phyloP scores from a whole-genome alignment of 2,329 filamentous ascomycete species.

The Epichloe amarillans region DNA sequence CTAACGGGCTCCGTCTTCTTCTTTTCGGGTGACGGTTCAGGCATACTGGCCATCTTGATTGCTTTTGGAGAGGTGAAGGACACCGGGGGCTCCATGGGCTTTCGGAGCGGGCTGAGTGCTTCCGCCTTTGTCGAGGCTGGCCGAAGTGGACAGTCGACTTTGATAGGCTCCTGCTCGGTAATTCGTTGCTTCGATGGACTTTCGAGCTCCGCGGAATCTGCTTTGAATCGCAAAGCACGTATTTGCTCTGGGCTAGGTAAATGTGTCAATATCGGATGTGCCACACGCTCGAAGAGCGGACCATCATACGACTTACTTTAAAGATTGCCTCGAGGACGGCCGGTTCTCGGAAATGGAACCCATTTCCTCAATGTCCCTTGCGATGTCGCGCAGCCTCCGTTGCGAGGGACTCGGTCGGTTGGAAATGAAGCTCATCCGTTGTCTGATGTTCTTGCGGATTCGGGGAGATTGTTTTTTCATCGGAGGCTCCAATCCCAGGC shows the following conservation, averaged over 20 bases:
- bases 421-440: constrained; percentile 26
- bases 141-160: constrained; percentile 34
- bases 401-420: constrained; percentile 36
- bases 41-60: constrained; percentile 7
- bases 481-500: constrained; percentile 49
- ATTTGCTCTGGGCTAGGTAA: constrained; percentile 46
- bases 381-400: constrained; percentile 42
- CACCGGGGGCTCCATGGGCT: constrained; percentile 18
- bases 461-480: constrained; percentile 32
- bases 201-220: constrained; percentile 54
- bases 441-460: constrained; percentile 27
- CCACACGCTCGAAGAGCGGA: constrained; percentile 4
- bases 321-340: constrained; percentile 49
- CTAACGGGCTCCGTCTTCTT: constrained; percentile 7
- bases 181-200: constrained; percentile 46
- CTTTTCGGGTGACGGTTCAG: constrained; percentile 16
- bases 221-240: constrained; percentile 40
- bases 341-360: constrained; percentile 56
- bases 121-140: constrained; percentile 7
- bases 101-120: constrained; percentile 11
- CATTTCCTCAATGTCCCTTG: constrained; percentile 37
- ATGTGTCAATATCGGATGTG: neutral
- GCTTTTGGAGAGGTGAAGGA: constrained; percentile 17
- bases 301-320: constrained; percentile 39
- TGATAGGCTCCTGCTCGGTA: constrained; percentile 42